A percentile compares a stretch with the other conserved stretches of the same genome.
Conservation (phyloP, 2,329 filamentous ascomycete species). For the Davidsoniella eucalypti region DNA sequence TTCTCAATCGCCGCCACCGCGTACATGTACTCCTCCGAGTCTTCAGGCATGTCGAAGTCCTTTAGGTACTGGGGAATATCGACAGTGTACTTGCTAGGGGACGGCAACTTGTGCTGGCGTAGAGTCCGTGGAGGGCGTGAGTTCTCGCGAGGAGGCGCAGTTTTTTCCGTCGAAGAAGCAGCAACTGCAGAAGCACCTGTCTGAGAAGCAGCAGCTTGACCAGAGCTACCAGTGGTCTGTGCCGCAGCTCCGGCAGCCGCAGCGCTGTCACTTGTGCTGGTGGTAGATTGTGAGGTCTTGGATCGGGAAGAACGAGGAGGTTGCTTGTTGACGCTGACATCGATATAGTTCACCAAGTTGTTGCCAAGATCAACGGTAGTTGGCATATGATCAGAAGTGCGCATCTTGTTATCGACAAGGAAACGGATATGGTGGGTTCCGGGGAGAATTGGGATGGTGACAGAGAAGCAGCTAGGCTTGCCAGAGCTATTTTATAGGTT, state of each 20-base stretch:
- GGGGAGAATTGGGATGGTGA: slow-evolving; percentile 67
- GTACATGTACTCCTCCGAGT: slow-evolving; percentile 55
- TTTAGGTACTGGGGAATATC: slow-evolving; percentile 71
- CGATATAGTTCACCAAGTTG: slow-evolving; percentile 95
- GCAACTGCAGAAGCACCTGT: slow-evolving; percentile 5
- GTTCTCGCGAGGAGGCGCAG: slow-evolving; percentile 25
- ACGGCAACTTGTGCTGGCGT: slow-evolving; percentile 39
- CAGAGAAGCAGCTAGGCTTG: slow-evolving; percentile 50
- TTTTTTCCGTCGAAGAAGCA: slow-evolving; percentile 15
- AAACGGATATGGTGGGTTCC: slow-evolving; percentile 96
- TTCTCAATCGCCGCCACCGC: slow-evolving; percentile 61
- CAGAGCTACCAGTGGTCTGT: background rate
- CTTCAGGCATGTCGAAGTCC: slow-evolving; percentile 74
- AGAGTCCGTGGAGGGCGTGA: slow-evolving; percentile 21
- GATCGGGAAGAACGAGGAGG: slow-evolving; percentile 23
- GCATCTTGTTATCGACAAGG: slow-evolving; percentile 86
- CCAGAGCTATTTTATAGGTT: slow-evolving; percentile 27
- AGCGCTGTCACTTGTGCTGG: slow-evolving; percentile 17
- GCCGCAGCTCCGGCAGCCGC: slow-evolving; percentile 13
- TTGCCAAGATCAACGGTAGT: slow-evolving; percentile 97
- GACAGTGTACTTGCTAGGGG: slow-evolving; percentile 46
- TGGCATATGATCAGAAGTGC: slow-evolving; percentile 69
- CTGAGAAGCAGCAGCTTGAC: slow-evolving; percentile 14
- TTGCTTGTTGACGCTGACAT: slow-evolving; percentile 55
- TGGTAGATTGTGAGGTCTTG: slow-evolving; percentile 8